Conservation (phyloP, 495 filamentous ascomycete species). For the Letharia columbiana region DNA sequence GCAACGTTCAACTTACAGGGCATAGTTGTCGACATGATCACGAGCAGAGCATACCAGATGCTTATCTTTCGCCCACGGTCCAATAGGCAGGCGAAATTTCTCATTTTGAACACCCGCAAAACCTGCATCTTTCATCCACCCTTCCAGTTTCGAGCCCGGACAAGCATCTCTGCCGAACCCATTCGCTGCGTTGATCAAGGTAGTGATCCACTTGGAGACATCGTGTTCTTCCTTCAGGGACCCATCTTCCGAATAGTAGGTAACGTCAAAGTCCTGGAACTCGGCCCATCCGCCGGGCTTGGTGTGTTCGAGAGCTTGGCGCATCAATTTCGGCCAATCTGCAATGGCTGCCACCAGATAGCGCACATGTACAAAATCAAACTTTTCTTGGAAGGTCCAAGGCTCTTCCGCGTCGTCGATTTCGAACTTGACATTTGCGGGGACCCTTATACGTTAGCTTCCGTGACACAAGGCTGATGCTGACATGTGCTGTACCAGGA, state of each 20-base stretch:
- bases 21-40: neutral
- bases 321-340: slow-evolving; percentile 41
- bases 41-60: slow-evolving; percentile 19
- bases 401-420: slow-evolving; percentile 50
- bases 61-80: slow-evolving; percentile 30
- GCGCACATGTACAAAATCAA: slow-evolving; percentile 46
- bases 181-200: slow-evolving; percentile 8
- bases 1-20: neutral
- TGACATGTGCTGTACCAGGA: slow-evolving; percentile 25
- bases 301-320: slow-evolving; percentile 26
- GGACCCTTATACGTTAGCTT: slow-evolving; percentile 31
- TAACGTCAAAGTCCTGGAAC: slow-evolving; percentile 30
- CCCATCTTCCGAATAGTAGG: slow-evolving; percentile 26
- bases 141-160: slow-evolving; percentile 23
- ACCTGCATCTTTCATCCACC: slow-evolving; percentile 24
- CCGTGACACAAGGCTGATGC: neutral
- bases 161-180: slow-evolving; percentile 17
- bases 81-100: slow-evolving; percentile 26
- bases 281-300: slow-evolving; percentile 29
- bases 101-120: slow-evolving; percentile 25
- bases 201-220: slow-evolving; percentile 15
- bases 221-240: slow-evolving; percentile 20
- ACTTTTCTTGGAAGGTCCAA: slow-evolving; percentile 38
- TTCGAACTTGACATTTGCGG: slow-evolving; percentile 53
- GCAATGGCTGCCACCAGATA: slow-evolving; percentile 38